Conservation (phyloP, 805 yeast species). For the Grigorovia jiainica region DNA sequence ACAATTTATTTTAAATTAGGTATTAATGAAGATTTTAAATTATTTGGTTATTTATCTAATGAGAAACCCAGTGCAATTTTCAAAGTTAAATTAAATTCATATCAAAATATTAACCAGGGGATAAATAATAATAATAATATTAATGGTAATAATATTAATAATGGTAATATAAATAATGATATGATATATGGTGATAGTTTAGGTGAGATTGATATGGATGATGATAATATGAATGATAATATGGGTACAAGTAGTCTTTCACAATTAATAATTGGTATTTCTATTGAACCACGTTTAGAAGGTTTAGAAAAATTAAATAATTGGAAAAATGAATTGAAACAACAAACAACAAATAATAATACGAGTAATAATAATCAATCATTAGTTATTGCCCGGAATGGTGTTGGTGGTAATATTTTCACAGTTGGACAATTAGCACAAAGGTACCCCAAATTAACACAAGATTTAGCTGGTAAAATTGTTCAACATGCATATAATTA, state of each 20-base stretch:
- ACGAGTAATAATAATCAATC: slow-evolving; percentile 18
- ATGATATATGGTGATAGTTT: slow-evolving; percentile 27
- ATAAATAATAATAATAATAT: neutral
- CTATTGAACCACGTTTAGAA: slow-evolving; percentile 67
- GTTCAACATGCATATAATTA: slow-evolving; percentile 89
- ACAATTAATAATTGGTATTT: slow-evolving; percentile 62
- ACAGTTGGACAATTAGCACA: slow-evolving; percentile 26
- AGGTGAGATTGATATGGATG: slow-evolving; percentile 51
- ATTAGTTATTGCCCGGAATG: slow-evolving; percentile 23
- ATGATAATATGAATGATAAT: slow-evolving; percentile 32
- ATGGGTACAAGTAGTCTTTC: slow-evolving; percentile 27
- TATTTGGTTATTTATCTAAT: slow-evolving; percentile 53
- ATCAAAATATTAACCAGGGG: no score
- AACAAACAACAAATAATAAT: slow-evolving; percentile 9
- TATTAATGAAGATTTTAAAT: slow-evolving; percentile 43
- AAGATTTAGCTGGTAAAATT: slow-evolving; percentile 72
- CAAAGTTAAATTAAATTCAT: slow-evolving; percentile 56
- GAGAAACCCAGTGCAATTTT: slow-evolving; percentile 87
- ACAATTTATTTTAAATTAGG: slow-evolving; percentile 83
- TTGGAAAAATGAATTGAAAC: slow-evolving; percentile 26
- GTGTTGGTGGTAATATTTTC: slow-evolving; percentile 15
- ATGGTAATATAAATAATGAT: neutral
- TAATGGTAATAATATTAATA: neutral
- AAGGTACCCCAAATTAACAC: slow-evolving; percentile 37
- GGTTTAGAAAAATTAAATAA: slow-evolving; percentile 52